phyloP scores from a whole-genome alignment of 345 rosid species.

The Cardiospermum halicacabum region DNA sequence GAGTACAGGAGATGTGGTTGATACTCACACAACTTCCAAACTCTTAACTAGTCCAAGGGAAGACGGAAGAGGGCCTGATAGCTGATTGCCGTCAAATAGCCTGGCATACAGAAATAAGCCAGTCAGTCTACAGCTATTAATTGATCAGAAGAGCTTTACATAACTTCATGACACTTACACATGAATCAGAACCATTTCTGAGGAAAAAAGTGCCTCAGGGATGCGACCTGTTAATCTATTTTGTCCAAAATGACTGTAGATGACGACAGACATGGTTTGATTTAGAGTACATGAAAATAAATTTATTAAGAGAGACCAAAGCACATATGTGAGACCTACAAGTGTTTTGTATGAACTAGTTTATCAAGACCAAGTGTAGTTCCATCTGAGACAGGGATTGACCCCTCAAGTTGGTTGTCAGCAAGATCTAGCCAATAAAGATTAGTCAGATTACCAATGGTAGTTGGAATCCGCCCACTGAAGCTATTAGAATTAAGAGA shows the following conservation, averaged over 20 bases:
- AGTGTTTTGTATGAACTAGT: constrained; percentile 65
- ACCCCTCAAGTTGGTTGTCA: constrained; percentile 66
- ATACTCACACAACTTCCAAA: constrained; percentile 72
- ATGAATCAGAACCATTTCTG: constrained; percentile 64
- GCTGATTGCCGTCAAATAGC: constrained; percentile 67
- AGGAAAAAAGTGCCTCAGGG: constrained; percentile 60
- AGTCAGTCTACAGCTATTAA: no score
- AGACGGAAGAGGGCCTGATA: constrained; percentile 51
- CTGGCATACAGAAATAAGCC: constrained; percentile 26
- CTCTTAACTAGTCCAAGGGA: constrained; percentile 40
- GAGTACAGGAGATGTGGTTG: neutral
- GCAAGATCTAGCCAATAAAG: constrained; percentile 89
- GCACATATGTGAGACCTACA: constrained; percentile 42
- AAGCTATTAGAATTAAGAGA: constrained; percentile 71
- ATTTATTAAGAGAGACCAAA: neutral
- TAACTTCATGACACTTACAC: constrained; percentile 45
- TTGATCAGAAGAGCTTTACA: no score
- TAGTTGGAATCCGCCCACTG: constrained; percentile 61
- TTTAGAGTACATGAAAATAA: neutral
- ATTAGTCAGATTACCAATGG: constrained; percentile 58
- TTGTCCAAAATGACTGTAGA: constrained; percentile 64
- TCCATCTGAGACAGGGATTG: constrained; percentile 71
- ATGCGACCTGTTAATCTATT: constrained; percentile 60
- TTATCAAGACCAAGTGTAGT: constrained; percentile 70
- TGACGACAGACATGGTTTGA: constrained; percentile 12